Percentiles rank a stretch among this genome's conserved stretches.
Conservation (phyloP, 1,284 basidiomycete species). For the Ganoderma boninense region DNA sequence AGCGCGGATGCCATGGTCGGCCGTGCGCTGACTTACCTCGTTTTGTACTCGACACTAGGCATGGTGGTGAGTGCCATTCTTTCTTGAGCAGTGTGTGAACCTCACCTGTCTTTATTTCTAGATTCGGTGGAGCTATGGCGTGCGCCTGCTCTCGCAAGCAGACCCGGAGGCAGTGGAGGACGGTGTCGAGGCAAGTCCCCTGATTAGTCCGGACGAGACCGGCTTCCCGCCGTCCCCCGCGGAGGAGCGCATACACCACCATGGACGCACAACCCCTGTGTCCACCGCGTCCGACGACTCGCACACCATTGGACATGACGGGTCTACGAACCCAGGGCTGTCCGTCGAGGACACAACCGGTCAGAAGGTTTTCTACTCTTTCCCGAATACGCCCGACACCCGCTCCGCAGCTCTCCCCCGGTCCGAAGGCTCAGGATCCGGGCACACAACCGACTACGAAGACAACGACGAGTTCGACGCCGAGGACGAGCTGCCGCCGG, state of each 20-base stretch:
- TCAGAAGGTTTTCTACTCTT: conserved; percentile 61
- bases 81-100: not conserved
- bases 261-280: conserved; percentile 22
- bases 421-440: conserved; percentile 22
- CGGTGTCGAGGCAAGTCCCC: conserved; percentile 33
- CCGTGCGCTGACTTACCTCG: conserved; percentile 90
- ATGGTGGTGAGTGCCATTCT: conserved; percentile 75
- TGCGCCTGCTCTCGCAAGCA: conserved; percentile 77
- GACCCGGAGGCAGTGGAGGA: conserved; percentile 54
- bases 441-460: conserved; percentile 41
- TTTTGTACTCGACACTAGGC: conserved; percentile 92
- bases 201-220: conserved; percentile 39
- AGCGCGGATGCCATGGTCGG: conserved; percentile 90
- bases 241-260: conserved; percentile 34
- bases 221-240: conserved; percentile 37
- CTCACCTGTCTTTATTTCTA: conserved; percentile 37
- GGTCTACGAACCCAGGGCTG: conserved; percentile 22
- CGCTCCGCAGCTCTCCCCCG: conserved; percentile 17
- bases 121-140: conserved; percentile 92
- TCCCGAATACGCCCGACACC: conserved; percentile 65
- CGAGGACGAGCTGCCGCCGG: conserved; percentile 46
- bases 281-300: conserved; percentile 31
- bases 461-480: conserved; percentile 46
- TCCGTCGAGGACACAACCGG: conserved; percentile 29
- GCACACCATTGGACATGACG: conserved; percentile 22